These are phyloP conservation scores for Rhizophagus sp. DNA, from an alignment of 192 early-diverging fungal genomes.

Conservation along the genomic window DNA sequence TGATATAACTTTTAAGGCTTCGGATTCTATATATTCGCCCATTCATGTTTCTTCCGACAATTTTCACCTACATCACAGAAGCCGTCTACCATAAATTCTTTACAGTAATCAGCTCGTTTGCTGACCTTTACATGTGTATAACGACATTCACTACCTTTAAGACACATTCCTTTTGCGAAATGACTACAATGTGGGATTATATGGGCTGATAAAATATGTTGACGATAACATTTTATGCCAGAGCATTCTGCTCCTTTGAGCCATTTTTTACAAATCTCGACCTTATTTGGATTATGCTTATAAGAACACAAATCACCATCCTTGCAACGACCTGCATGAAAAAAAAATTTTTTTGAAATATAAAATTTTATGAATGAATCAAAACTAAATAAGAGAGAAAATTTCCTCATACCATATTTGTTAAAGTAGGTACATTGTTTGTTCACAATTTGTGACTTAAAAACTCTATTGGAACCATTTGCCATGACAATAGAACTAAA, in stretches of 20 bases:
- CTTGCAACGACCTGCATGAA: slow-evolving; percentile 14
- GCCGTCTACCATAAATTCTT: slow-evolving; percentile 2
- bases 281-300: background rate
- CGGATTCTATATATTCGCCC: background rate
- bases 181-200: slow-evolving; percentile 22
- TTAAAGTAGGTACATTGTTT: background rate
- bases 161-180: background rate
- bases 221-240: background rate
- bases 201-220: slow-evolving; percentile 1
- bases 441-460: background rate
- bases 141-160: slow-evolving; percentile 1
- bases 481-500: background rate
- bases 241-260: background rate
- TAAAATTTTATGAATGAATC: too few relatives aligned
- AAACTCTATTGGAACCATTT: background rate
- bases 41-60: slow-evolving; percentile 14
- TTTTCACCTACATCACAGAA: slow-evolving; percentile 7
- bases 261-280: slow-evolving; percentile 11
- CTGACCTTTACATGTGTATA: slow-evolving; percentile 22
- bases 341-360: too few relatives aligned
- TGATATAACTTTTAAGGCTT: background rate
- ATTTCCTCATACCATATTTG: background rate
- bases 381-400: too few relatives aligned
- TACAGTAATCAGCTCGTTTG: background rate
- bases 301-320: background rate